phyloP scores from a whole-genome alignment of 345 rosid genomes.

The Bruguiera parviflora region DNA sequence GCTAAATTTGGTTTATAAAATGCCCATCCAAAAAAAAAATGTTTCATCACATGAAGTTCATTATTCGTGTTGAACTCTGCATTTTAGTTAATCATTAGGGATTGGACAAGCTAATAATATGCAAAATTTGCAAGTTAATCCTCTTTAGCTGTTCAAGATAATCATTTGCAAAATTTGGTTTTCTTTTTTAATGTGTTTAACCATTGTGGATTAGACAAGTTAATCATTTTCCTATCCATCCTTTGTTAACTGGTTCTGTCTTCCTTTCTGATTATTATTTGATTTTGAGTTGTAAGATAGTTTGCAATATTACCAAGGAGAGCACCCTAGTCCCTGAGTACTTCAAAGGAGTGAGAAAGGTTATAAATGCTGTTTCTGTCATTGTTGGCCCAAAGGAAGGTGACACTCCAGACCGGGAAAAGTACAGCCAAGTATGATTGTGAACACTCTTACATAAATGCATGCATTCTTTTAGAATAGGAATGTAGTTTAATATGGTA shows the following conservation, averaged over 20 bases:
- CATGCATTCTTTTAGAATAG: too few species aligned
- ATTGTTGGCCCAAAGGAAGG: slow-evolving; percentile 99
- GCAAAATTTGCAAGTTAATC: too few species aligned
- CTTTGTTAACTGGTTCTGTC: not conserved
- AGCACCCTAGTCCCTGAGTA: slow-evolving; percentile 55
- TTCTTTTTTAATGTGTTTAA: too few species aligned
- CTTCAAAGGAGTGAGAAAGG: slow-evolving; percentile 87
- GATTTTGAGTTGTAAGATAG: slow-evolving; percentile 39
- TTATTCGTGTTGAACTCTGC: too few species aligned
- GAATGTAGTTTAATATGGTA: too few species aligned
- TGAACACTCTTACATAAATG: not conserved
- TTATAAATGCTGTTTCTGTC: slow-evolving; percentile 78
- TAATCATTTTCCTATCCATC: slow-evolving; percentile 10
- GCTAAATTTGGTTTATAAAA: not conserved
- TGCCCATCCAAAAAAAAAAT: too few species aligned
- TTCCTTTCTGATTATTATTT: not conserved
- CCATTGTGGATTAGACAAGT: not conserved
- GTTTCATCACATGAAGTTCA: too few species aligned
- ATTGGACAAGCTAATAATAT: too few species aligned
- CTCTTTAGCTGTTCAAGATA: too few species aligned
- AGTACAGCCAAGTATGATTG: slow-evolving; percentile 71
- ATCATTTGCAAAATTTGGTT: too few species aligned
- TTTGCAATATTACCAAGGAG: slow-evolving; percentile 78
- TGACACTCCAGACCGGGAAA: slow-evolving; percentile 91
- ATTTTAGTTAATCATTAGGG: too few species aligned